Evolutionary conservation across 352 stramenopile genomes (phyloP).

Genomic region (Pythium phragmiticola): DNA sequence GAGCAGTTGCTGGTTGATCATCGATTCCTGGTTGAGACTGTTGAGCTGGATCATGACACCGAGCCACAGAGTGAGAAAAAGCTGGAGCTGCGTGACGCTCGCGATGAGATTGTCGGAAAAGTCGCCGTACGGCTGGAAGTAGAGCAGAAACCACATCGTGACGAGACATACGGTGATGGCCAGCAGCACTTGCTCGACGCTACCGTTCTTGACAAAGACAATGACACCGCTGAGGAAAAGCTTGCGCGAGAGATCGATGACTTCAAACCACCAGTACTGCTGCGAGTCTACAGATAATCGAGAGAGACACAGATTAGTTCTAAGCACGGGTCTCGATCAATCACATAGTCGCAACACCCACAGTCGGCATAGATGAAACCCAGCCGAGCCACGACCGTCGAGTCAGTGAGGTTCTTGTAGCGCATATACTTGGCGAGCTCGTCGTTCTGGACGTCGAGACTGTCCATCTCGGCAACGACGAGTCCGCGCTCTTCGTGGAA

Average conservation of each 20-base stretch:
- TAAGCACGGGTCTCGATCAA: too few species aligned
- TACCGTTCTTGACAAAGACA: conserved; percentile 70
- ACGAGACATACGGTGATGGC: conserved; percentile 63
- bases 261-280: conserved; percentile 82
- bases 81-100: conserved; percentile 72
- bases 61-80: conserved; percentile 83
- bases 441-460: conserved; percentile 54
- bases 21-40: conserved; percentile 52
- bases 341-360: conserved; percentile 5
- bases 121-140: conserved; percentile 73
- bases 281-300: conserved; percentile 41
- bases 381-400: conserved; percentile 57
- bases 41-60: conserved; percentile 74
- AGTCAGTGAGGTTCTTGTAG: conserved; percentile 69
- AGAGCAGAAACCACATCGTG: conserved; percentile 79
- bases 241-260: conserved; percentile 74
- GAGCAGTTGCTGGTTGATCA: conserved; percentile 64
- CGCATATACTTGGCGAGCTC: conserved; percentile 76
- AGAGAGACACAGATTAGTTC: background rate
- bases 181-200: conserved; percentile 65
- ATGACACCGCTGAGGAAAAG: conserved; percentile 74
- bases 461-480: conserved; percentile 57
- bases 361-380: conserved; percentile 83
- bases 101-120: conserved; percentile 72
- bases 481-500: conserved; percentile 47